Evolutionary conservation across 805 yeast genomes (phyloP).

Genomic region (Pichia manshurica): DNA sequence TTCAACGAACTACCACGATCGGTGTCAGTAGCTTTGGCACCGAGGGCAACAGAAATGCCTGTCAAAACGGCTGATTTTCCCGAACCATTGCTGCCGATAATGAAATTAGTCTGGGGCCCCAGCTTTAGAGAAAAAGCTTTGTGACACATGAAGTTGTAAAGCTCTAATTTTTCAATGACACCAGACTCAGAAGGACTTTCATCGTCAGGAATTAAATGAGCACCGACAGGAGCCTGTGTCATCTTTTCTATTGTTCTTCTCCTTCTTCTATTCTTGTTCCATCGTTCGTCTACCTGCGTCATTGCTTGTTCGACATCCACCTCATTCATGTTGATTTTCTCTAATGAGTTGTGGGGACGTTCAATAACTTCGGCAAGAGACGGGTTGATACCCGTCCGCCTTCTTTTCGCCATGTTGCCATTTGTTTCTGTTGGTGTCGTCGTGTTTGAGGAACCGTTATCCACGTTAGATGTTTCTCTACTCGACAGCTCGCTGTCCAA

Average conservation of each 20-base stretch:
- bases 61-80: conserved; percentile 88
- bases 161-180: conserved; percentile 53
- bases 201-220: conserved; percentile 14
- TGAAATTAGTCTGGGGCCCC: conserved; percentile 78
- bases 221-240: conserved; percentile 20
- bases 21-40: conserved; percentile 83
- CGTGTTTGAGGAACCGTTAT: neutral
- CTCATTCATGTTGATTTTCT: conserved; percentile 9
- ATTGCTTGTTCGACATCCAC: conserved; percentile 25
- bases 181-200: conserved; percentile 50
- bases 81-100: conserved; percentile 85
- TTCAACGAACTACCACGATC: conserved; percentile 73
- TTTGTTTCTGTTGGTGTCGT: neutral
- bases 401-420: neutral
- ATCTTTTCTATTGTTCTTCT: conserved; percentile 15
- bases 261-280: conserved; percentile 10
- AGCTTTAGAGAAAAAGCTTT: conserved; percentile 66
- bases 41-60: conserved; percentile 80
- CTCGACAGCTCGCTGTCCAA: neutral
- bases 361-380: neutral
- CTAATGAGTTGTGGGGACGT: neutral
- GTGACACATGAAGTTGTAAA: conserved; percentile 88
- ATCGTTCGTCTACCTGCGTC: conserved; percentile 25
- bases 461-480: neutral
- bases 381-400: neutral